phyloP scores from a whole-genome alignment of 2,329 filamentous ascomycete genomes.

The Hypoxylon sp. region DNA sequence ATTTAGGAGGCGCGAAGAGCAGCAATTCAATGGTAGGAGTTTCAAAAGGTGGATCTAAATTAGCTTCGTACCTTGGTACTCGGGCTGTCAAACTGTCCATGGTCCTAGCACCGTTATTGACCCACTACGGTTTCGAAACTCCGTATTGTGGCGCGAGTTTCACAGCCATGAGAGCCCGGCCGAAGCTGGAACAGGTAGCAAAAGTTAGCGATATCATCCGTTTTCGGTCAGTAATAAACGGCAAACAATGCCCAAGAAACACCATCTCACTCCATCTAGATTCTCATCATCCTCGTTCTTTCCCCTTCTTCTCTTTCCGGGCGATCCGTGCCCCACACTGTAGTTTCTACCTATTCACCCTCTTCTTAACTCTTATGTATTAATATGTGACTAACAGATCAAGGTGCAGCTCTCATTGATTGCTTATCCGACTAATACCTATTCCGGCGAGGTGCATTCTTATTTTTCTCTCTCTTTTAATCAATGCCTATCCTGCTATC shows the following conservation, averaged over 20 bases:
- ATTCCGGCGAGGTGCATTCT: constrained; percentile 9
- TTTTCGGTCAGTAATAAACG: constrained; percentile 16
- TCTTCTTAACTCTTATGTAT: too few species aligned
- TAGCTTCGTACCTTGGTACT: constrained; percentile 8
- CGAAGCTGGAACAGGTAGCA: too few species aligned
- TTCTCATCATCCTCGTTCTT: too few species aligned
- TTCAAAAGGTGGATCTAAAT: constrained; percentile 28
- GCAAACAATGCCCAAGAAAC: too few species aligned
- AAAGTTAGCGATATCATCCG: background rate
- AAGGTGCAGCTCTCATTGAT: too few species aligned
- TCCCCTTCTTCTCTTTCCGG: too few species aligned
- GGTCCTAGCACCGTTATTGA: constrained; percentile 1
- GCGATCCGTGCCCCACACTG: constrained; percentile 31
- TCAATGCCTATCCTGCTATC: too few species aligned
- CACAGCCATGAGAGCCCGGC: too few species aligned
- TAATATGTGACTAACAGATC: too few species aligned
- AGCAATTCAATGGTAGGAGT: constrained; percentile 16
- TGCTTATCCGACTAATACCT: constrained; percentile 2
- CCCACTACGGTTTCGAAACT: too few species aligned
- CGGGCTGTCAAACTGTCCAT: constrained; percentile 5
- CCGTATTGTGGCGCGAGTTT: background rate
- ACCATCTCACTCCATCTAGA: too few species aligned
- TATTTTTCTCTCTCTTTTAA: background rate
- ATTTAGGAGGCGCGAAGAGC: constrained; percentile 29
- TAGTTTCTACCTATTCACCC: constrained; percentile 13